Base-by-base conservation (phyloP, 768 basidiomycete species). In the Calvatia gigantea region DNA sequence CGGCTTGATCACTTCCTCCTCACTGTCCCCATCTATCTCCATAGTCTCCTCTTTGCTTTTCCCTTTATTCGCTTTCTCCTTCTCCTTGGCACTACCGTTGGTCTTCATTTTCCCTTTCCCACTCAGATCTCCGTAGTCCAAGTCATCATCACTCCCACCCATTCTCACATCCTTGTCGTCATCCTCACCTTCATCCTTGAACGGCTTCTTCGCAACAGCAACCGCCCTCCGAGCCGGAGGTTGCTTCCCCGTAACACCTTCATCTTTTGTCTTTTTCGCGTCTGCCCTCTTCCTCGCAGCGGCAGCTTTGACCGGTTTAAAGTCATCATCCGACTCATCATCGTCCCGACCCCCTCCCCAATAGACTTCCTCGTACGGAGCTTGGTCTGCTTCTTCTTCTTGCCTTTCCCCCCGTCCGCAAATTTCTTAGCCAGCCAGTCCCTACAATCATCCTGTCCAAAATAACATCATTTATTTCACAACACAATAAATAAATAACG, bases 301-400 rank as follows among this genome's bases (percentile, higher is more conserved):
- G 15, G 72, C 61, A 4, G 75, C 73, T 61, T 79, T 78, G 62
- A 77, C 72, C 23, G 77, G 76, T 60, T 73, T 71, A 58, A 80
- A 81, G 48, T 80, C 76, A 41, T 79, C 75, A 58, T 76, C 76
- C 12, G 74, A 70, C 44, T 73, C 70, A 17, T 61, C 69, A 12
- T 65, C 62, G 5, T 66, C 60, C 11, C 65, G 67, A 32, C 28
- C 43, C 6, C 21, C 37, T 6, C 32, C 39, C 74, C 77, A 55
- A 76, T 74, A 15, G 80, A 80, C 62, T 80, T 80, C 56, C 78
- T 75, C 28, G 79, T 80, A 60, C 73, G 70, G 15, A 75, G 69
- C 0, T 73, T 69, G 2, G 74, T 64, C 58, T 81, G 79, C 64
- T 82, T 80, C 53, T 71, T 67, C 64, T 77, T 73, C 65, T 77